Percentiles rank a stretch among this genome's conserved stretches.
phyloP scores from a whole-genome alignment of 768 basidiomycete genomes.

The Pisolithus marmoratus region DNA sequence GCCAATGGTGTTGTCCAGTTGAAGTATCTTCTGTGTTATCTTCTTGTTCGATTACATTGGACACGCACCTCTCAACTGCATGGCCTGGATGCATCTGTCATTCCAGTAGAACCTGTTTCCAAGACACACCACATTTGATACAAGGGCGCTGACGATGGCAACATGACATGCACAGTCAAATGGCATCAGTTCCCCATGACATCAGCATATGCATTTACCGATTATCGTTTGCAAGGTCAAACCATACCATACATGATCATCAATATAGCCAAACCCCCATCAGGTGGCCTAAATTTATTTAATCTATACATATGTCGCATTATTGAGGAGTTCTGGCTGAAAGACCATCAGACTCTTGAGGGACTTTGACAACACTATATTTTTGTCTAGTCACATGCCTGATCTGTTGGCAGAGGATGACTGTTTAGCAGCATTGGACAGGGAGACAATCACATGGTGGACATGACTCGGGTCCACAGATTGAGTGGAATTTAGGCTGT shows the following conservation, averaged over 20 bases:
- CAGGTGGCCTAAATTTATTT: conserved; percentile 27
- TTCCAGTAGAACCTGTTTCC: not conserved
- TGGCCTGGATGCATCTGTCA: not conserved
- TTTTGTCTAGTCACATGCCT: conserved; percentile 2
- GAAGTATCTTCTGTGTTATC: not conserved
- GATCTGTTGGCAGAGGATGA: no score
- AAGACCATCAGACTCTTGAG: conserved; percentile 20
- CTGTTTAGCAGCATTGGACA: no score
- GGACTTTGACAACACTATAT: conserved; percentile 22
- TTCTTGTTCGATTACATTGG: not conserved
- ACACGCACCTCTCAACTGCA: not conserved
- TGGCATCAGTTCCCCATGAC: conserved; percentile 30
- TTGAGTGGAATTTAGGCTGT: no score
- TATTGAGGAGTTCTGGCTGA: conserved; percentile 20
- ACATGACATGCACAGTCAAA: not conserved
- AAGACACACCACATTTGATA: not conserved
- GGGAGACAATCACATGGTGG: no score
- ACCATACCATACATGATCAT: conserved; percentile 31
- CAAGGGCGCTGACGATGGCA: not conserved
- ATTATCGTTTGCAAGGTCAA: conserved; percentile 38
- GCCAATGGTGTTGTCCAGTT: no score
- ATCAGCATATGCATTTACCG: conserved; percentile 37
- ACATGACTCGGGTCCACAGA: no score
- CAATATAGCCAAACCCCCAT: conserved; percentile 31
- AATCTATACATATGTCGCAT: conserved; percentile 36